Base-by-base conservation (phyloP, 2,329 filamentous ascomycete genomes). In the Parastagonospora avenae region DNA sequence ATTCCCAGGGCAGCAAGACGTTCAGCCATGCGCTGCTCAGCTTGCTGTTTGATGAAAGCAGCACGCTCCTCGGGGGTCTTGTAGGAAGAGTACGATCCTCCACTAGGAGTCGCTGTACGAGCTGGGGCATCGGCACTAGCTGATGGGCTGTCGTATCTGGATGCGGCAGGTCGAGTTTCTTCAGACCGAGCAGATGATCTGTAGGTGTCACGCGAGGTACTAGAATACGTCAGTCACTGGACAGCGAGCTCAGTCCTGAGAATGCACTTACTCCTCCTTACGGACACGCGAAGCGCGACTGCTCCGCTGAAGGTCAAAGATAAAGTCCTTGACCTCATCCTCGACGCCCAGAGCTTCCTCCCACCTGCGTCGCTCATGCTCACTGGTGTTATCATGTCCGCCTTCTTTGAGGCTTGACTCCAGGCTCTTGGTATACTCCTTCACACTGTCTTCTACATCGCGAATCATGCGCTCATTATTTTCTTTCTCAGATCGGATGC, bases 321-420 rank as follows among this genome's bases (percentile, higher is more conserved):
- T 99, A 74, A 99, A 97, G 68, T 99, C 94, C 67, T 92, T 91
- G 55, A 97, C 89, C 67, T 96, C 92, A 67, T 99, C 93, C 70
- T 99, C 94, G 27, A 99, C 94, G 27, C 94, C 94, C 32, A 99
- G 82, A 8, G 86, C 94, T 74, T 99, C 94, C 64, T 99, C 92
- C 94, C 94, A 99, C 55, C 94, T 85, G 55, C 94, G 86, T 65
- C 85, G 87, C 78, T 99, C 94, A 70, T 97, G 92, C 74, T 97
- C 91, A 55, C 87, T 90, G 2, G 87, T 85, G 33, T 86, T 87
- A 63, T 87, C 89, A 55, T 89, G 85, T 36, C 81, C 84, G 36
- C 88, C 90, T 49, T 96, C 91, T 70, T 94, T 94, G 24, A 99
- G 83, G 66, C 80, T 92, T 62, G 94, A 89, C 70, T 97, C 92